Evolutionary conservation across 1,139 yeast species (phyloP).

Genomic region (Taphrina flavorubra): DNA sequence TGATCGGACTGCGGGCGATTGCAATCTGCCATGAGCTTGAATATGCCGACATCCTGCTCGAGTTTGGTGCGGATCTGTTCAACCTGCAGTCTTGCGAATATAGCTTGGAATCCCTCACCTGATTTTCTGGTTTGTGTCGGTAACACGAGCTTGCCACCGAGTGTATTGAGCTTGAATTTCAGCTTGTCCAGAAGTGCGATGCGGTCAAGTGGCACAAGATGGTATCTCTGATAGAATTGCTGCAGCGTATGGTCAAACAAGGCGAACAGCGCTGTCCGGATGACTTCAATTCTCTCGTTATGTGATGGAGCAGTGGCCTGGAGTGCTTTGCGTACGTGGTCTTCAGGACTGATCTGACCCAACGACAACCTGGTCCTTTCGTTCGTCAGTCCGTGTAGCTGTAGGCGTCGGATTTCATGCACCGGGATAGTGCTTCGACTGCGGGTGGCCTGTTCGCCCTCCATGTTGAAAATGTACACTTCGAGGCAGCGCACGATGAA

Average conservation of each 20-base stretch:
- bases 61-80: background rate
- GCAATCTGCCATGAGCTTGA: background rate
- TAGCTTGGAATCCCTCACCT: background rate
- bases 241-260: slow-evolving; percentile 10
- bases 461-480: slow-evolving; percentile 2
- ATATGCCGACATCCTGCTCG: background rate
- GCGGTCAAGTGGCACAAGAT: slow-evolving; percentile 5
- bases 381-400: slow-evolving; percentile 10
- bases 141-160: slow-evolving; percentile 5
- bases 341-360: slow-evolving; percentile 17
- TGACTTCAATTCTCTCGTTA: background rate
- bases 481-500: background rate
- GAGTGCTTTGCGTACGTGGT: background rate
- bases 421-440: background rate
- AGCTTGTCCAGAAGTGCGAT: slow-evolving; percentile 2
- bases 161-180: slow-evolving; percentile 2
- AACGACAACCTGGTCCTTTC: slow-evolving; percentile 6
- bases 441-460: background rate
- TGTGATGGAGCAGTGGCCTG: background rate
- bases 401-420: background rate
- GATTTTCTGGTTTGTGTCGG: background rate
- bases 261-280: background rate
- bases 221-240: slow-evolving; percentile 6
- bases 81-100: slow-evolving; percentile 6
- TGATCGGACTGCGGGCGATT: background rate